Percentiles rank a stretch among this genome's conserved stretches.
phyloP scores from a whole-genome alignment of 305 asterid species.

The Lippia alba region DNA sequence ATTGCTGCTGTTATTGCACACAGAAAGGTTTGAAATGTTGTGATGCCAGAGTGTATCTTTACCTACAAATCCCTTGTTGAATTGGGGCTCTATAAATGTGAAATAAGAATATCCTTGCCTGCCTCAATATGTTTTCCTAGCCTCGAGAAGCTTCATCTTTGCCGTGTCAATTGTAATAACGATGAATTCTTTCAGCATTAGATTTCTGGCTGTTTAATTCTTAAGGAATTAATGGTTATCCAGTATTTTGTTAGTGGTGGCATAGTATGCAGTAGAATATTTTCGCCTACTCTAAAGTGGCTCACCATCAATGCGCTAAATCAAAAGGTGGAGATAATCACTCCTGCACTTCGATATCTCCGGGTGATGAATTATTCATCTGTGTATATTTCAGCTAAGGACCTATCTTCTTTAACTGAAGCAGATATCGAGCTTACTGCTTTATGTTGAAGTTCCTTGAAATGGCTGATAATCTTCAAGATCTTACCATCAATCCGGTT shows the following conservation, averaged over 20 bases:
- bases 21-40: too few species aligned
- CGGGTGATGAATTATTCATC: background rate
- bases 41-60: too few species aligned
- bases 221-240: conserved; percentile 6
- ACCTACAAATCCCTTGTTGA: too few species aligned
- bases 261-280: background rate
- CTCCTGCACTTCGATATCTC: conserved; percentile 22
- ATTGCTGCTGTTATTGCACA: too few species aligned
- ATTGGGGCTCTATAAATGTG: too few species aligned
- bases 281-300: background rate
- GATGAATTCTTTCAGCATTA: conserved; percentile 4
- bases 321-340: background rate
- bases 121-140: conserved; percentile 20
- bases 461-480: conserved; percentile 26
- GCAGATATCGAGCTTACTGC: conserved; percentile 8
- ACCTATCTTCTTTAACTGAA: conserved; percentile 8
- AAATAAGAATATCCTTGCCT: background rate
- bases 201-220: conserved; percentile 15
- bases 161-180: background rate
- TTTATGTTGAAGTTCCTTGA: conserved; percentile 15
- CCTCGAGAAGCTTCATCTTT: conserved; percentile 26
- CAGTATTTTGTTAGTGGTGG: too few species aligned
- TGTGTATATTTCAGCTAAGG: background rate
- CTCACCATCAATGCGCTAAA: background rate
- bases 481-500: conserved; percentile 6